A percentile compares a stretch with the other conserved stretches of the same genome.
phyloP scores from a whole-genome alignment of 2,329 filamentous ascomycete species.

The Pleomassaria siparia region DNA sequence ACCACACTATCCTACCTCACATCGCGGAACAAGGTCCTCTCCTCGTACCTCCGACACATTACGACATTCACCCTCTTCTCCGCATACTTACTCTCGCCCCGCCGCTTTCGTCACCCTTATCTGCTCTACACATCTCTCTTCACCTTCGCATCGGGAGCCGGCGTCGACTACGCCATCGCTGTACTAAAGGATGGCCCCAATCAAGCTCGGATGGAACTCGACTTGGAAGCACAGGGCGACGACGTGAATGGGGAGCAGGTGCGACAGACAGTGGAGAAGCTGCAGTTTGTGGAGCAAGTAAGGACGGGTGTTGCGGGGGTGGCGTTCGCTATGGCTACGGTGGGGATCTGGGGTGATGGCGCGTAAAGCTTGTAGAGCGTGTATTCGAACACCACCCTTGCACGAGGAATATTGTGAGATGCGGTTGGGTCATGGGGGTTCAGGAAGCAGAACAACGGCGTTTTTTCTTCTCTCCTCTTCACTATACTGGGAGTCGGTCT shows the following conservation, averaged over 20 bases:
- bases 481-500: background rate
- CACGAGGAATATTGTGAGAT: no score
- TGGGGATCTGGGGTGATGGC: slow-evolving; percentile 54
- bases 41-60: slow-evolving; percentile 67
- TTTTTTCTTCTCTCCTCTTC: background rate
- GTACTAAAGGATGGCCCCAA: slow-evolving; percentile 19
- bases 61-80: slow-evolving; percentile 72
- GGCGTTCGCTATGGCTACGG: slow-evolving; percentile 50
- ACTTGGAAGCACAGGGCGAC: slow-evolving; percentile 39
- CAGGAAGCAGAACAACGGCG: background rate
- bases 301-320: slow-evolving; percentile 46
- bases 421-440: background rate
- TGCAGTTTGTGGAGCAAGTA: slow-evolving; percentile 45
- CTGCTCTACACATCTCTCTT: slow-evolving; percentile 81
- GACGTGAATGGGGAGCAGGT: slow-evolving; percentile 55
- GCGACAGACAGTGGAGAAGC: slow-evolving; percentile 47
- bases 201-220: slow-evolving; percentile 25
- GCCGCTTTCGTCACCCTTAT: slow-evolving; percentile 79
- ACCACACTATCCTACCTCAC: slow-evolving; percentile 59
- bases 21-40: slow-evolving; percentile 53
- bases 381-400: no score
- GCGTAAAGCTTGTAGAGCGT: no score
- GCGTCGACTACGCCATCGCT: slow-evolving; percentile 40
- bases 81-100: slow-evolving; percentile 75
- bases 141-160: slow-evolving; percentile 51